Evolutionary conservation across 1,284 basidiomycete species (phyloP).

Genomic region (Mycena citricolor): DNA sequence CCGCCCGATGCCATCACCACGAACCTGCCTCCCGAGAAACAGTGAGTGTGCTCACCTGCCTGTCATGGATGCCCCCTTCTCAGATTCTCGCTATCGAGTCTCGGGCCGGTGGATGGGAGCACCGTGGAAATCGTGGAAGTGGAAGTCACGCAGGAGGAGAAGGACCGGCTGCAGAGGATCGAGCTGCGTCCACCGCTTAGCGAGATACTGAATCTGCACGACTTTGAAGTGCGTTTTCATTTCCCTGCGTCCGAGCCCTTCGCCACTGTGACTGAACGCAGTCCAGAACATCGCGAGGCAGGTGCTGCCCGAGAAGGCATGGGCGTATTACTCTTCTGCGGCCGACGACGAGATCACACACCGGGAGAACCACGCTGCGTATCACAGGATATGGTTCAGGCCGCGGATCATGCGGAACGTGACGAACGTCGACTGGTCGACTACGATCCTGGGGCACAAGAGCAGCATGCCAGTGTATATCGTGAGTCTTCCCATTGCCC

Average conservation of each 20-base stretch:
- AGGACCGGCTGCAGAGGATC: slow-evolving; percentile 52
- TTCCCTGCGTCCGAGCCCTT: neutral
- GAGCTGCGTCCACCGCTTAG: slow-evolving; percentile 64
- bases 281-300: slow-evolving; percentile 66
- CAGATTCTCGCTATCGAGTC: slow-evolving; percentile 36
- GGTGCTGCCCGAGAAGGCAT: slow-evolving; percentile 78
- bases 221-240: slow-evolving; percentile 74
- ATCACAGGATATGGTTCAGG: slow-evolving; percentile 92
- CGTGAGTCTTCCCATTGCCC: slow-evolving; percentile 38
- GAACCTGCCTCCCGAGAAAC: slow-evolving; percentile 76
- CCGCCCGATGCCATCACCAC: slow-evolving; percentile 86
- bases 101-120: slow-evolving; percentile 68
- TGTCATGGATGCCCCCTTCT: neutral
- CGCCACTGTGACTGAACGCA: slow-evolving; percentile 8
- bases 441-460: slow-evolving; percentile 73
- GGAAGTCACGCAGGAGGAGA: slow-evolving; percentile 61
- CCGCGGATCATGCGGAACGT: slow-evolving; percentile 88
- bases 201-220: slow-evolving; percentile 85
- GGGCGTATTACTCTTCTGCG: slow-evolving; percentile 89
- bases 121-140: slow-evolving; percentile 59
- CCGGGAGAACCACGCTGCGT: slow-evolving; percentile 87
- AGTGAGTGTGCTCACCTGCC: slow-evolving; percentile 44
- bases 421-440: slow-evolving; percentile 77
- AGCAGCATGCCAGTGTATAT: slow-evolving; percentile 82
- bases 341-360: slow-evolving; percentile 88